Base-by-base conservation (phyloP, 1,139 yeast species). In the Taiozyma sp. region DNA sequence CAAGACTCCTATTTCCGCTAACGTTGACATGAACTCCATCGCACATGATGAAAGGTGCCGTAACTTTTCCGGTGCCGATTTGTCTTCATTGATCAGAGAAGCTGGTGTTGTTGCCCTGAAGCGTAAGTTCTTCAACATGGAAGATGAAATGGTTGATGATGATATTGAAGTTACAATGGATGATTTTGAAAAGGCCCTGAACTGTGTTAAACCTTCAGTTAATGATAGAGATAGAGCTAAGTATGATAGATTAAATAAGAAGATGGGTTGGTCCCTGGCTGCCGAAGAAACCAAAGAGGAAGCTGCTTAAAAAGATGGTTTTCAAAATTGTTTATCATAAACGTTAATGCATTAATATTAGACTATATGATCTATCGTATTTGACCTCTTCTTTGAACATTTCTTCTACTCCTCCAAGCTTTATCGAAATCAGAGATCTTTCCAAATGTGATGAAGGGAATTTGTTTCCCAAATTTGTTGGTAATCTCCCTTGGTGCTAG, bases 31-130 rank as follows among this genome's bases (percentile, higher is more conserved):
- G 41, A 62, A 63, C 2, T 59, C 67, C 0, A 74, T 93, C 52
- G 90, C 96, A 0, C 75, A 77, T 42, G 95, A 89, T 68, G 84
- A 79, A 55, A 77, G 91, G 57, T 87, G 97, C 70, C 74, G 88
- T 54, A 91, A 90, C 70, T 93, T 89, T 65, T 85, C 96, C 10
- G 99, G 99, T 64, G 99, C 99, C 0, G 99, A 93, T 74, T 74
- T 93, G 53, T 90, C 96, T 1, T 89, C 97, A 1, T 71, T 93
- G 52, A 93, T 88, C 0, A 77, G 97, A 62, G 99, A 93, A 65
- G 96, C 99, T 9, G 93, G 97, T 56, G 95, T 91, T 3, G 70
- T 80, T 48, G 96, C 98, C 1, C 77, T 93, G 67, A 88, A 89
- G 66, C 69, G 81, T 67, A 79, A 80, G 51, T 83, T 88, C 57